These are phyloP conservation scores for Turritis glabra DNA, from an alignment of 345 rosid species.

Conservation along the genomic window DNA sequence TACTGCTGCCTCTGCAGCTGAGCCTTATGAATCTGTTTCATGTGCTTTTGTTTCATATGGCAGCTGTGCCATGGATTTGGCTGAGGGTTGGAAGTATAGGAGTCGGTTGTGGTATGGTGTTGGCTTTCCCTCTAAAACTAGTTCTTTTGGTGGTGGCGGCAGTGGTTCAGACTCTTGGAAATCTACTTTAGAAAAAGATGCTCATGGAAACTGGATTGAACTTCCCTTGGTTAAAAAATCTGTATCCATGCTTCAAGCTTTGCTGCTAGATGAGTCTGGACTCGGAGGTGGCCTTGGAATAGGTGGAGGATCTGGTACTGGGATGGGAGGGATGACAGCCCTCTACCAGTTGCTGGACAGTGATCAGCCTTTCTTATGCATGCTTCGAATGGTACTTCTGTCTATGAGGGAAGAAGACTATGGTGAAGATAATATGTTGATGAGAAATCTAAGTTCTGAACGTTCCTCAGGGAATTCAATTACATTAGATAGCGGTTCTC, in stretches of 20 bases:
- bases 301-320: conserved; percentile 99
- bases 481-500: conserved; percentile 55
- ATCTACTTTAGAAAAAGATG: conserved; percentile 84
- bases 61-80: conserved; percentile 88
- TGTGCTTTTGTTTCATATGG: conserved; percentile 99
- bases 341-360: conserved; percentile 96
- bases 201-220: conserved; percentile 95
- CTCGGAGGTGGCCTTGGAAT: conserved; percentile 99
- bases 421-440: conserved; percentile 71
- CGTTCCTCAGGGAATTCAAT: conserved; percentile 45
- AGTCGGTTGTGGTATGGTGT: conserved; percentile 98
- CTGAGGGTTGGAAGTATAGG: conserved; percentile 98
- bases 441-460: conserved; percentile 62
- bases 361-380: conserved; percentile 98
- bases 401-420: conserved; percentile 96
- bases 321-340: conserved; percentile 99
- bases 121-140: conserved; percentile 67
- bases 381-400: conserved; percentile 98
- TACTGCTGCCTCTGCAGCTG: conserved; percentile 96
- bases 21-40: conserved; percentile 95
- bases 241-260: conserved; percentile 95
- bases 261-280: conserved; percentile 92
- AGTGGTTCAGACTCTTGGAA: conserved; percentile 92
- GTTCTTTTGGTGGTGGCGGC: conserved; percentile 87
- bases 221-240: conserved; percentile 92